Conservation (phyloP, 257 asterid genomes). For the Solanum sitiens region DNA sequence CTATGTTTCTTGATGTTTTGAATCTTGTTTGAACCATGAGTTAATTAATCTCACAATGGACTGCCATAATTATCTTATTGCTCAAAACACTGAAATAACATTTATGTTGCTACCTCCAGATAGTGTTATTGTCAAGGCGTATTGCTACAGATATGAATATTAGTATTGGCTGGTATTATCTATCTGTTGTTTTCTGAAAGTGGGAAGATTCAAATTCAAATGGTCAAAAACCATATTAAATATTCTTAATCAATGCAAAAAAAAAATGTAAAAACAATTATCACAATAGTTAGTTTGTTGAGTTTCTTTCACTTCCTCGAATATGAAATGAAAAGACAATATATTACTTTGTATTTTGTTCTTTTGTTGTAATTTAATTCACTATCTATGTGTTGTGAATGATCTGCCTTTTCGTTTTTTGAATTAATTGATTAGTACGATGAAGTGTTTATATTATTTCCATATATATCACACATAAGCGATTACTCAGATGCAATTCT, state of each 20-base stretch:
- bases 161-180: neutral
- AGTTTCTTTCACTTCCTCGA: neutral
- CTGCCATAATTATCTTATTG: no score
- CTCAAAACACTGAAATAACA: no score
- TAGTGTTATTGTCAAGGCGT: no score
- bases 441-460: neutral
- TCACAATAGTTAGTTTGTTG: neutral
- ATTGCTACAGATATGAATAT: neutral
- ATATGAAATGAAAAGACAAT: neutral
- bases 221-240: neutral
- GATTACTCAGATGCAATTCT: no score
- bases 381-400: neutral
- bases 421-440: neutral
- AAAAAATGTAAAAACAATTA: neutral
- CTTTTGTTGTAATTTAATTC: neutral
- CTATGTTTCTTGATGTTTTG: neutral
- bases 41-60: neutral
- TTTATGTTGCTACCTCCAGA: no score
- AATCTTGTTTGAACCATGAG: neutral
- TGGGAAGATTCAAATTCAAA: neutral
- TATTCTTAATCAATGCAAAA: neutral
- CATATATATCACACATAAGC: no score
- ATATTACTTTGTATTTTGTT: neutral
- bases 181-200: no score
- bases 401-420: neutral